phyloP scores from a whole-genome alignment of 805 yeast species.

The Grigorovia jiainica region DNA sequence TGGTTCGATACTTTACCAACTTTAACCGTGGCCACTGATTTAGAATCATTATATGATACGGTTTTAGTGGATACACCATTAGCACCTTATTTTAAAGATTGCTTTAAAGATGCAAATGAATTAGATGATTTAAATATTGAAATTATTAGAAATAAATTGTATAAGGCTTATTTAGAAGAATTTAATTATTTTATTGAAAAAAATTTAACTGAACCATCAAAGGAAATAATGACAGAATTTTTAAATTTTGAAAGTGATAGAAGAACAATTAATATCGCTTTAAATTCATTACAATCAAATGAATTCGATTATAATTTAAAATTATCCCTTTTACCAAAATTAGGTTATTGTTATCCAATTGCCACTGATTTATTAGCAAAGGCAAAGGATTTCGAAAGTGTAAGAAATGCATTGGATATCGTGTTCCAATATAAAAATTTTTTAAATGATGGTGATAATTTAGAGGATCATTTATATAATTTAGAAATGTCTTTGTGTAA shows the following conservation, averaged over 20 bases:
- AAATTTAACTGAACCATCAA: constrained; percentile 64
- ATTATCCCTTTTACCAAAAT: constrained; percentile 67
- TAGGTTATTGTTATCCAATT: constrained; percentile 72
- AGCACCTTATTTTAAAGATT: constrained; percentile 91
- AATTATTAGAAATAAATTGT: constrained; percentile 81
- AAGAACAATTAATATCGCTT: constrained; percentile 81
- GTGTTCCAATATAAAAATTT: constrained; percentile 56
- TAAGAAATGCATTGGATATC: constrained; percentile 52
- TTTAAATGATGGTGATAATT: constrained; percentile 42
- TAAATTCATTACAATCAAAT: constrained; percentile 60
- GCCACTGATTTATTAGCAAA: constrained; percentile 59
- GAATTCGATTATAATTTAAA: constrained; percentile 58
- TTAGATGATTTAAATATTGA: constrained; percentile 94
- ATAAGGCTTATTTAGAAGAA: constrained; percentile 88
- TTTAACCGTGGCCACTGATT: constrained; percentile 85
- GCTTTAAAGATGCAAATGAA: constrained; percentile 76
- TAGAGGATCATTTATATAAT: constrained; percentile 92
- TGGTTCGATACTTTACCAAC: constrained; percentile 98
- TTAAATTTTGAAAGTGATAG: constrained; percentile 91
- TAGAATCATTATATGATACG: constrained; percentile 84
- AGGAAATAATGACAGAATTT: constrained; percentile 68
- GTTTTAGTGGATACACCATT: constrained; percentile 94
- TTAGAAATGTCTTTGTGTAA: constrained; percentile 88
- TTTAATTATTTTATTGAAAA: constrained; percentile 56
- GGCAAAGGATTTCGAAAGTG: constrained; percentile 74